Percentiles rank a stretch among this genome's conserved stretches.
Conservation (phyloP, 2,329 filamentous ascomycete species). For the Neurospora sp. region DNA sequence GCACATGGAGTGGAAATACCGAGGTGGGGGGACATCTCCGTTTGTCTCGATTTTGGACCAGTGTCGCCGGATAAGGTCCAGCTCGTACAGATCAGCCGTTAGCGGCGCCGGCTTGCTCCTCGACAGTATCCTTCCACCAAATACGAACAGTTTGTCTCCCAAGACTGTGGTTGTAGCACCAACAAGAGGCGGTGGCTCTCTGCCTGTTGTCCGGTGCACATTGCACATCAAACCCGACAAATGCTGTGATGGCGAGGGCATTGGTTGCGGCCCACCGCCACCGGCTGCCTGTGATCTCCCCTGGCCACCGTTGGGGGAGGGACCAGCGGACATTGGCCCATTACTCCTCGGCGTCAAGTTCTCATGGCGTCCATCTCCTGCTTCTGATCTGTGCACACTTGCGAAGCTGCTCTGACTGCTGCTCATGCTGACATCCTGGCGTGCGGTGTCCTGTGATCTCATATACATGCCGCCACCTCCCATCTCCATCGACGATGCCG, state of each 20-base stretch:
- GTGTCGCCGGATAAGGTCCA: conserved; percentile 82
- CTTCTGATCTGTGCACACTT: conserved; percentile 33
- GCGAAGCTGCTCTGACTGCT: conserved; percentile 38
- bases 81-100: conserved; percentile 84
- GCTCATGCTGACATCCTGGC: conserved; percentile 31
- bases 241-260: conserved; percentile 43
- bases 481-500: conserved; percentile 22
- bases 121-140: conserved; percentile 83
- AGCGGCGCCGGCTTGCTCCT: conserved; percentile 69
- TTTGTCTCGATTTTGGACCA: conserved; percentile 83
- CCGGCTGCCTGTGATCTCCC: conserved; percentile 27
- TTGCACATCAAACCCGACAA: conserved; percentile 61
- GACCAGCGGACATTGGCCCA: conserved; percentile 45
- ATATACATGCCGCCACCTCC: conserved; percentile 15
- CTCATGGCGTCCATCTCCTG: conserved; percentile 37
- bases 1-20: conserved; percentile 97
- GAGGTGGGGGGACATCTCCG: conserved; percentile 79
- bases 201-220: conserved; percentile 77
- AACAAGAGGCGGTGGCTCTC: conserved; percentile 82
- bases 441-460: conserved; percentile 12
- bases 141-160: conserved; percentile 93
- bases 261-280: conserved; percentile 33
- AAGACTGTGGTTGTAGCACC: conserved; percentile 92
- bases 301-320: conserved; percentile 43
- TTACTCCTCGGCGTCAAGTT: conserved; percentile 42